Evolutionary conservation across 179 eudicot genomes (phyloP), one percentile per base, ranked within the genome.

Genomic region (Beta corolliflora): DNA sequence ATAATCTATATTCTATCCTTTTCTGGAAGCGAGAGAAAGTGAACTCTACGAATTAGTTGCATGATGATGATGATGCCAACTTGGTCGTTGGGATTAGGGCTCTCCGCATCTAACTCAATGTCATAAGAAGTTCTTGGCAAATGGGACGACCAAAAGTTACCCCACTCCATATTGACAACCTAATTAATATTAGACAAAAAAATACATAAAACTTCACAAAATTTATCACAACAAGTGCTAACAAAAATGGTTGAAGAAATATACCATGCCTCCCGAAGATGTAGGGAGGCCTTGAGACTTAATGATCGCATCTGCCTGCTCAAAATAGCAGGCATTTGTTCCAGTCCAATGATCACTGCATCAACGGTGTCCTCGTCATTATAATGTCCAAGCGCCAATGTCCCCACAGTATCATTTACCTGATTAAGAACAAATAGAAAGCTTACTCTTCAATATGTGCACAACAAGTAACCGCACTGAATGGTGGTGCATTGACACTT

Each of bases 91-190:
- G 87, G 90, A 59, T 88, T 88, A 80, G 86, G 89, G 85, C 90
- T 88, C 76, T 86, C 75, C 0, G 87, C 83, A 83, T 88, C 90
- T 80, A 88, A 76, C 78, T 88, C 87, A 5, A 80, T 80, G 46
- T 88, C 90, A 8, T 88, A 86, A 31, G 79, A 55, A 75, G 90
- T 88, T 53, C 89, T 84, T 44, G 86, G 84, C 89, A 95, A 87
- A 88, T 92, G 97, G 70, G 97, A 90, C 48, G 99, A 94, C 98
- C 97, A 96, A 84, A 94, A 94, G 81, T 92, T 92, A 63, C 97
- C 99, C 99, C 99, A 95, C 89, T 95, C 98, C 92, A 87, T 92
- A 88, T 95, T 95, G 64, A 95, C 89, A 77, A 92, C 99, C 99
- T 95, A 85, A 79, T 68, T 48, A n/a, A 69, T 46, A 7, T 46